These are phyloP conservation scores for Kodamaea restingae DNA, from an alignment of 805 yeast genomes.

Conservation along the genomic window DNA sequence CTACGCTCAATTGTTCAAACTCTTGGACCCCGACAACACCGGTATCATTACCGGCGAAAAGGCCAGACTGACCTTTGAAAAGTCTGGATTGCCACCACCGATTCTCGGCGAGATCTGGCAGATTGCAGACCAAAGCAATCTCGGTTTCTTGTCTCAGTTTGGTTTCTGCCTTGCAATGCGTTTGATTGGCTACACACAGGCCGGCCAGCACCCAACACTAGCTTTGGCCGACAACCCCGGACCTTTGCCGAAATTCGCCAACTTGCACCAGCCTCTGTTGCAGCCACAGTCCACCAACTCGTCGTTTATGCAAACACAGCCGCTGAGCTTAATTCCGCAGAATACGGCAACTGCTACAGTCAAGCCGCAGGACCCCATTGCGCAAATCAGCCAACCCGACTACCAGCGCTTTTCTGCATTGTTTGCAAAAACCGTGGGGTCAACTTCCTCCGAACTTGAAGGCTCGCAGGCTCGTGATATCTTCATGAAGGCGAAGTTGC, in stretches of 20 bases:
- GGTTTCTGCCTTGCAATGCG: slow-evolving; percentile 87
- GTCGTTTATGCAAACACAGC: slow-evolving; percentile 41
- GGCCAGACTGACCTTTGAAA: slow-evolving; percentile 78
- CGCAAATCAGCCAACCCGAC: slow-evolving; percentile 55
- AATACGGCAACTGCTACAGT: slow-evolving; percentile 33
- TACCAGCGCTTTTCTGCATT: slow-evolving; percentile 62
- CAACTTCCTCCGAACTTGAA: slow-evolving; percentile 52
- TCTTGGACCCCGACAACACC: slow-evolving; percentile 71
- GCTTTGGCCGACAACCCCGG: slow-evolving; percentile 54
- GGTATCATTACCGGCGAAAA: slow-evolving; percentile 88
- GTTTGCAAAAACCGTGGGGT: slow-evolving; percentile 62
- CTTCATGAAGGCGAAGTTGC: slow-evolving; percentile 82
- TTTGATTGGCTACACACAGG: slow-evolving; percentile 81
- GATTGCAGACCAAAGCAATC: slow-evolving; percentile 81
- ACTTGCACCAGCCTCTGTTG: slow-evolving; percentile 21
- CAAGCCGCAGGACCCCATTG: slow-evolving; percentile 32
- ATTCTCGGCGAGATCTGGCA: slow-evolving; percentile 91
- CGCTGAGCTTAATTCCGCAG: slow-evolving; percentile 34
- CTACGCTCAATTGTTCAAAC: slow-evolving; percentile 71
- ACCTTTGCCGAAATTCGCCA: slow-evolving; percentile 59
- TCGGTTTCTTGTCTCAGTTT: slow-evolving; percentile 75
- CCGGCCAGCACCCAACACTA: slow-evolving; percentile 55
- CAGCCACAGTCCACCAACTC: slow-evolving; percentile 35
- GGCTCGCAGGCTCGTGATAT: slow-evolving; percentile 84
- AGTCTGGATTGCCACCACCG: slow-evolving; percentile 75